Conservation (phyloP, 148 eudicot genomes). For the Spergularia marina region DNA sequence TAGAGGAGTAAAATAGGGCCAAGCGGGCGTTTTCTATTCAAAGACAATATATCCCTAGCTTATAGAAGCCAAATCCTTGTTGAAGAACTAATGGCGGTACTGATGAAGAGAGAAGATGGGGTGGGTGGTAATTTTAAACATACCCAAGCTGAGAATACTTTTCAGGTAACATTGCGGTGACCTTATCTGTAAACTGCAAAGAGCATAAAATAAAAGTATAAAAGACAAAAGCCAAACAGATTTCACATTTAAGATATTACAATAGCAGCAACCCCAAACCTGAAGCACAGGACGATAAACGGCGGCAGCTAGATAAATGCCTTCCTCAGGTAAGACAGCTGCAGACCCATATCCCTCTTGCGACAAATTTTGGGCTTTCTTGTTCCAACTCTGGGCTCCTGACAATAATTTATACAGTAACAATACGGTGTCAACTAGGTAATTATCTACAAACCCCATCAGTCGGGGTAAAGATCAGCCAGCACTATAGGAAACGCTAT, state of each 20-base stretch:
- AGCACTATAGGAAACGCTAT: background rate
- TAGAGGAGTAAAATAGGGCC: background rate
- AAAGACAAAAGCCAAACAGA: background rate
- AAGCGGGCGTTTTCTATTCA: background rate
- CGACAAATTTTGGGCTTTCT: conserved; percentile 62
- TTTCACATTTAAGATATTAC: background rate
- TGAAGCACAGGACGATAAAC: conserved; percentile 91
- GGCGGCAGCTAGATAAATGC: conserved; percentile 94
- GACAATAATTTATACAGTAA: background rate
- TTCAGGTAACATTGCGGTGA: conserved; percentile 77
- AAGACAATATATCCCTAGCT: background rate
- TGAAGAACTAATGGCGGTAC: background rate
- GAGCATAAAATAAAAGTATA: conserved; percentile 16
- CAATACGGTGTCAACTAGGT: background rate
- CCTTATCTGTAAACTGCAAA: conserved; percentile 90
- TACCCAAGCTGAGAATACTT: conserved; percentile 93
- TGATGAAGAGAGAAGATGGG: background rate
- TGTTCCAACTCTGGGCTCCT: conserved; percentile 69
- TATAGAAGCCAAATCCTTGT: conserved; percentile 2
- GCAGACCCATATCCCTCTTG: conserved; percentile 99
- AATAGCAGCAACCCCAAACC: conserved; percentile 42
- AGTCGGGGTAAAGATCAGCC: background rate
- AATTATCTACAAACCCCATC: background rate
- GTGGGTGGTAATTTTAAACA: conserved; percentile 28
- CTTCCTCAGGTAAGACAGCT: conserved; percentile 92